Percentiles rank a stretch among this genome's conserved stretches.
Conservation (phyloP, 768 basidiomycete genomes). For the Russula brevipes region DNA sequence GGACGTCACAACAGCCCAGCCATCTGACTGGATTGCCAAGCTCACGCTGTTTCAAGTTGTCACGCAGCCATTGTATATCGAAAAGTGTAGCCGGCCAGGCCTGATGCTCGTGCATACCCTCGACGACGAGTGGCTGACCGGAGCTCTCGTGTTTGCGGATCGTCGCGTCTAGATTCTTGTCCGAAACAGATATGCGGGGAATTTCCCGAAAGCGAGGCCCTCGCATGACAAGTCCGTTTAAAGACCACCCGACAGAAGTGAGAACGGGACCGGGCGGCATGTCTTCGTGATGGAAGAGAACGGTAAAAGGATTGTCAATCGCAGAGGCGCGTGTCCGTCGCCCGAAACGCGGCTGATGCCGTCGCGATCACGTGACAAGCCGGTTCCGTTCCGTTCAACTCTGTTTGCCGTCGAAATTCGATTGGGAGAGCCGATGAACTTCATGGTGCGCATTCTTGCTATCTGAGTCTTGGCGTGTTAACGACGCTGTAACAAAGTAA, state of each 20-base stretch:
- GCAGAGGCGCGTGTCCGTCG: too few species aligned
- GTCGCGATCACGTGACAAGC: slow-evolving; percentile 6
- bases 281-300: background rate
- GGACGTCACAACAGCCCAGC: background rate
- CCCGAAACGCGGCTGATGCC: too few species aligned
- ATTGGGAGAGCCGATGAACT: too few species aligned
- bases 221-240: slow-evolving; percentile 37
- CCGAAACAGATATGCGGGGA: slow-evolving; percentile 35
- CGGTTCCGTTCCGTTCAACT: too few species aligned
- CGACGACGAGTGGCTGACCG: slow-evolving; percentile 61
- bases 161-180: slow-evolving; percentile 24
- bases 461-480: too few species aligned
- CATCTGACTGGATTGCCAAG: background rate
- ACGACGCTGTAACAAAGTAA: too few species aligned
- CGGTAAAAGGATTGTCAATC: background rate
- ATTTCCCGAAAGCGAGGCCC: slow-evolving; percentile 42
- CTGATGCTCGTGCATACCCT: slow-evolving; percentile 50
- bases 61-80: slow-evolving; percentile 48
- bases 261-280: slow-evolving; percentile 10
- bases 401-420: too few species aligned
- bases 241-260: slow-evolving; percentile 42
- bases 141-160: slow-evolving; percentile 38
- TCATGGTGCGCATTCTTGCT: too few species aligned
- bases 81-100: slow-evolving; percentile 56
- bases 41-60: slow-evolving; percentile 29